These are phyloP conservation scores for Thraustochytrium sp. DNA, from an alignment of 352 stramenopile genomes.

Conservation along the genomic window DNA sequence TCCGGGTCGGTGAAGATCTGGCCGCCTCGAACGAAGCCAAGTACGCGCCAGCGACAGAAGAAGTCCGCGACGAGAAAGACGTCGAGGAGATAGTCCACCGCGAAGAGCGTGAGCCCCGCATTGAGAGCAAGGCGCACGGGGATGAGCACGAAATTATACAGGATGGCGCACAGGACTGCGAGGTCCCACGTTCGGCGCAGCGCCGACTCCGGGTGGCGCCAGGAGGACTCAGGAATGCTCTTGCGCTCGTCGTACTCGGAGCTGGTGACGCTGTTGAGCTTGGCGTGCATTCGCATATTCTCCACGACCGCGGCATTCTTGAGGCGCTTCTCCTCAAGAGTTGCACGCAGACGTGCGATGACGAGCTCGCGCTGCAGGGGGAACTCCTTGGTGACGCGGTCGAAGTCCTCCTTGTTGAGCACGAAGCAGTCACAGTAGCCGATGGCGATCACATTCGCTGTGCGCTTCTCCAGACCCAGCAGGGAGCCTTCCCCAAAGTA, in stretches of 20 bases:
- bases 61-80: slow-evolving; percentile 2
- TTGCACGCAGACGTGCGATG: slow-evolving; percentile 15
- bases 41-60: background rate
- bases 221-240: background rate
- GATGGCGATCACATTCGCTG: slow-evolving; percentile 42
- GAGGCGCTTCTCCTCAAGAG: slow-evolving; percentile 20
- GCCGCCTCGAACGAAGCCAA: slow-evolving; percentile 26
- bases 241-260: slow-evolving; percentile 37
- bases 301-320: slow-evolving; percentile 10
- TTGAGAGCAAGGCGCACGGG: slow-evolving; percentile 1
- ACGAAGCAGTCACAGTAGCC: slow-evolving; percentile 46
- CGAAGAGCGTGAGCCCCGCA: background rate
- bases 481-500: slow-evolving; percentile 44
- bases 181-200: slow-evolving; percentile 19
- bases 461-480: slow-evolving; percentile 40
- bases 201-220: slow-evolving; percentile 24
- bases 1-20: slow-evolving; percentile 20
- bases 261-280: slow-evolving; percentile 34
- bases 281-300: slow-evolving; percentile 38
- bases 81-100: slow-evolving; percentile 29
- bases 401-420: slow-evolving; percentile 47
- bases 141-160: slow-evolving; percentile 28
- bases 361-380: slow-evolving; percentile 9
- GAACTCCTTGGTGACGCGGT: slow-evolving; percentile 34
- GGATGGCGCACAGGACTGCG: background rate